phyloP scores from a whole-genome alignment of 106 monocot species.

The Allium cepa region DNA sequence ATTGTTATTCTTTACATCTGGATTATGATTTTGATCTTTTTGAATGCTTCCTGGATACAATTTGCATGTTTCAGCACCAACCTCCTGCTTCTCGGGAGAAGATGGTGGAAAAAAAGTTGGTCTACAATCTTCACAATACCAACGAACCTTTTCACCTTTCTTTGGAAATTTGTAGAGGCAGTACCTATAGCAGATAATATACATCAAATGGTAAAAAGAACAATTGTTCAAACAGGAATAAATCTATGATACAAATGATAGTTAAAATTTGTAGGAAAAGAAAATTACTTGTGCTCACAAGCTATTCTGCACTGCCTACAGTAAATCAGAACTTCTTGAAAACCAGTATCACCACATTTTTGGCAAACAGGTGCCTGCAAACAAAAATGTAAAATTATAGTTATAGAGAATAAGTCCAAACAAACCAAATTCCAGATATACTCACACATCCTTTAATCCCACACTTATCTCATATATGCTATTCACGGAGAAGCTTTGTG shows the following conservation, averaged over 20 bases:
- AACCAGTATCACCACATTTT: constrained; percentile 32
- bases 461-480: too few relatives aligned
- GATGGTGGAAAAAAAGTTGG: neutral
- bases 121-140: constrained; percentile 24
- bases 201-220: neutral
- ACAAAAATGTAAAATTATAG: neutral
- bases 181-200: constrained; percentile 15
- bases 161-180: constrained; percentile 16
- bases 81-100: neutral
- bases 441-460: too few relatives aligned
- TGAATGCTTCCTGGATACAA: neutral
- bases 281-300: constrained; percentile 26
- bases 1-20: neutral
- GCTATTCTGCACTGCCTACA: constrained; percentile 20
- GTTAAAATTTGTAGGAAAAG: neutral
- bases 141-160: constrained; percentile 3
- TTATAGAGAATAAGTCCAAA: too few relatives aligned
- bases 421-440: too few relatives aligned
- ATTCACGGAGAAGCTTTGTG: too few relatives aligned
- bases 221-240: neutral
- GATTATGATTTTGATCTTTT: neutral
- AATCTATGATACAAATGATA: neutral
- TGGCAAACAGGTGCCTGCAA: constrained; percentile 27
- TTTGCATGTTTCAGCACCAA: neutral
- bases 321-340: constrained; percentile 15